Evolutionary conservation across 169 alveolate species (phyloP).

Genomic region (Plasmodium vivax): DNA sequence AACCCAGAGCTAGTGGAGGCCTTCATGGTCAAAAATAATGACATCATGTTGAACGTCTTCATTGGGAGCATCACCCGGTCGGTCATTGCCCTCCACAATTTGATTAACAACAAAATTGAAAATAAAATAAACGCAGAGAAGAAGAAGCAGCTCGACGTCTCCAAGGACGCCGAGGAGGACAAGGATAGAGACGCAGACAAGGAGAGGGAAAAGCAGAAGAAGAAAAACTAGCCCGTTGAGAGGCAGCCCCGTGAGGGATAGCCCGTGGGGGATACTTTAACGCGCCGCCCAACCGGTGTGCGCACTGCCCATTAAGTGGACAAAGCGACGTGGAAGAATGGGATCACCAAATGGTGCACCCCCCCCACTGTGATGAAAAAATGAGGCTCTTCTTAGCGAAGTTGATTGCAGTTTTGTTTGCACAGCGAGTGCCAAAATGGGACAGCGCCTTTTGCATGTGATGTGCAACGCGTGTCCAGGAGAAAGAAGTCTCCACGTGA

Average conservation of each 20-base stretch:
- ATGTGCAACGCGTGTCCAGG: background rate
- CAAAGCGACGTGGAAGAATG: background rate
- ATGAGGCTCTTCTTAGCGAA: background rate
- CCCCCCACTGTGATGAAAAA: background rate
- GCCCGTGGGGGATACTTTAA: background rate
- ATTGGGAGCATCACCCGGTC: constrained; percentile 93
- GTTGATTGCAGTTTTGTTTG: background rate
- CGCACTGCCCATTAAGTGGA: background rate
- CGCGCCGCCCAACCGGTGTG: background rate
- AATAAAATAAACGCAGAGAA: constrained; percentile 81
- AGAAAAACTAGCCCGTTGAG: background rate
- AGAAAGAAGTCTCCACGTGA: background rate
- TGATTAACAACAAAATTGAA: constrained; percentile 94
- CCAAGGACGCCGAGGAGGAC: constrained; percentile 69
- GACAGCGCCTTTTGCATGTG: too few relatives aligned
- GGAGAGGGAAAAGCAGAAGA: background rate
- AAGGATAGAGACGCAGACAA: constrained; percentile 50
- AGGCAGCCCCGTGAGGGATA: background rate
- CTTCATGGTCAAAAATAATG: constrained; percentile 94
- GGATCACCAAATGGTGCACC: background rate
- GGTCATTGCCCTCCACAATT: constrained; percentile 95
- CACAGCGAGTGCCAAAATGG: background rate
- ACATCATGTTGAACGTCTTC: constrained; percentile 93
- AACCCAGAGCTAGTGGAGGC: constrained; percentile 90
- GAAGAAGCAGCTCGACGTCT: constrained; percentile 71